Percentiles rank a stretch among this genome's conserved stretches.
phyloP scores from a whole-genome alignment of 169 alveolate species.

The Plasmodium malariae region DNA sequence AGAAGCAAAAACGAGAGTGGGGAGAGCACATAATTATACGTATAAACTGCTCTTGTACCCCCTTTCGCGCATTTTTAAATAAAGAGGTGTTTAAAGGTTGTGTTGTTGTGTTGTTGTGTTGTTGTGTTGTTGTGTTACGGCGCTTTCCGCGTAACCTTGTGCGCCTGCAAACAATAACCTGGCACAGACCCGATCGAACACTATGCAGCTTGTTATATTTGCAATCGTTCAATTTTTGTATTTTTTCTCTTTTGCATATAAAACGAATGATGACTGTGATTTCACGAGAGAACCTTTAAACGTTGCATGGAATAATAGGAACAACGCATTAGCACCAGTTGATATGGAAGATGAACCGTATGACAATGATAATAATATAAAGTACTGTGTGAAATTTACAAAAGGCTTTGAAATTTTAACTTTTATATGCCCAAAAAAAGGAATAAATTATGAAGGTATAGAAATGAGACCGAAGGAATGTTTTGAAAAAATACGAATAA shows the following conservation, averaged over 20 bases:
- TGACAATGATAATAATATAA: constrained; percentile 3
- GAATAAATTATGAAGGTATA: constrained; percentile 18
- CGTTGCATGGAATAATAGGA: background rate
- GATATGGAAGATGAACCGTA: background rate
- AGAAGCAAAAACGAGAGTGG: too few relatives aligned
- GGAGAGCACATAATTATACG: too few relatives aligned
- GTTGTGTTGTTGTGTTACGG: too few relatives aligned
- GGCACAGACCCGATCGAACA: too few relatives aligned
- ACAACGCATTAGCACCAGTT: background rate
- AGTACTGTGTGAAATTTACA: constrained; percentile 34
- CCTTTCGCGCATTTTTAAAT: too few relatives aligned
- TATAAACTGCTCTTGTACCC: too few relatives aligned
- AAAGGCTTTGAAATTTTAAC: constrained; percentile 49
- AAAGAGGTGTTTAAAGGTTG: too few relatives aligned
- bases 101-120: too few relatives aligned
- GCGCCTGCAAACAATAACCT: too few relatives aligned
- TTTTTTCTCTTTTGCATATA: background rate
- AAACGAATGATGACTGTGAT: constrained; percentile 23
- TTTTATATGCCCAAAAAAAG: constrained; percentile 37
- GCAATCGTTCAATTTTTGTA: background rate
- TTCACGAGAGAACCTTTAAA: constrained; percentile 6
- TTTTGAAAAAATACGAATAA: constrained; percentile 26
- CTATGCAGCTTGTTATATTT: background rate
- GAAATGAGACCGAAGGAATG: constrained; percentile 38
- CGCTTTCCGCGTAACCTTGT: too few relatives aligned